Conservation (phyloP, 2,329 filamentous ascomycete genomes). For the Colletotrichum tropicale region DNA sequence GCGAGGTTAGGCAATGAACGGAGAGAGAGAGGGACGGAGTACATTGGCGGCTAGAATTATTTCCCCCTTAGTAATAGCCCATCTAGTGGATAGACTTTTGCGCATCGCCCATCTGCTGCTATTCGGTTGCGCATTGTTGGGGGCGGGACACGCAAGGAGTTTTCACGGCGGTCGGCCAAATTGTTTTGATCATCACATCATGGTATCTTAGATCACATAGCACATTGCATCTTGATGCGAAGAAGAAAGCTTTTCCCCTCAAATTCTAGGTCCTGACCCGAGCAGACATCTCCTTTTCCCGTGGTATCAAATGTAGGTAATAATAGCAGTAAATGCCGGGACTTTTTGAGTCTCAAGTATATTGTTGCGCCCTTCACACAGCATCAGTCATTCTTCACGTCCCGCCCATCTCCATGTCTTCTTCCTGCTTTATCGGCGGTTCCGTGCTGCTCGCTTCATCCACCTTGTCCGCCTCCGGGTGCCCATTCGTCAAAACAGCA, state of each 20-base stretch:
- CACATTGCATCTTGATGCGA: background rate
- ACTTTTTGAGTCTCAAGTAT: background rate
- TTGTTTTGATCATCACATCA: background rate
- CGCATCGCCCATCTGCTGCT: background rate
- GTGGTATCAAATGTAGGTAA: background rate
- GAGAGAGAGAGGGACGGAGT: background rate
- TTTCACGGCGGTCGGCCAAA: background rate
- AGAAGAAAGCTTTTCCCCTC: background rate
- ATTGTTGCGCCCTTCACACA: background rate
- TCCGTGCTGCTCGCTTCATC: background rate
- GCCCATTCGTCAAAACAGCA: background rate
- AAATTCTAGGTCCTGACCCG: background rate
- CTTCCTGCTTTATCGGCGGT: conserved; percentile 22
- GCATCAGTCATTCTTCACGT: background rate
- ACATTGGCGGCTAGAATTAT: background rate
- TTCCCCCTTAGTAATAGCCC: background rate
- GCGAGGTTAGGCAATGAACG: background rate
- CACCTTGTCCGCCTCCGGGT: background rate
- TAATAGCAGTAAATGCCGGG: background rate
- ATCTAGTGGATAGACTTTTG: background rate
- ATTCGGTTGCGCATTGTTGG: background rate
- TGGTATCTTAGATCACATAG: background rate
- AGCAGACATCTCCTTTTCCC: background rate
- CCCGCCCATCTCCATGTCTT: conserved; percentile 17
- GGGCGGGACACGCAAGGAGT: background rate